phyloP scores from a whole-genome alignment of 2,329 filamentous ascomycete genomes.

The Parastagonospora nodorum region DNA sequence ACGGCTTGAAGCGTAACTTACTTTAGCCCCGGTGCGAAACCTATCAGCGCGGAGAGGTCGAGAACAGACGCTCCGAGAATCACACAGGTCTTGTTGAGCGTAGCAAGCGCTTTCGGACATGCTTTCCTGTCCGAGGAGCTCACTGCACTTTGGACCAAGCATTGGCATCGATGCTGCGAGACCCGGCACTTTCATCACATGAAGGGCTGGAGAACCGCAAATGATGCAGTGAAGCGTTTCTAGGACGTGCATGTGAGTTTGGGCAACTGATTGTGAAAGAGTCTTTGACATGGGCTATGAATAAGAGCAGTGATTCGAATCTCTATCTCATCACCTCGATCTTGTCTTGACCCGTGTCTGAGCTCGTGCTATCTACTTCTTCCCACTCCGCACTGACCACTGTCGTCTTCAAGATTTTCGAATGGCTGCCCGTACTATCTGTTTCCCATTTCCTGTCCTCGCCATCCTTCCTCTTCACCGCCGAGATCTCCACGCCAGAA shows the following conservation, averaged over 20 bases:
- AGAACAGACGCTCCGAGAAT: conserved; percentile 10
- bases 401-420: conserved; percentile 44
- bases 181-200: neutral
- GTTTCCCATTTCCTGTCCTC: conserved; percentile 39
- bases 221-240: neutral
- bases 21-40: conserved; percentile 10
- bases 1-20: conserved; percentile 7
- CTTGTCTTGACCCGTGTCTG: conserved; percentile 22
- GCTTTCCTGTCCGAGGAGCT: conserved; percentile 1
- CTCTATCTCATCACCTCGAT: conserved; percentile 24
- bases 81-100: conserved; percentile 17
- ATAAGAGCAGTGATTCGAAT: neutral
- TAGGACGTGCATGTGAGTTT: neutral
- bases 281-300: neutral
- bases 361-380: conserved; percentile 26
- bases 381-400: conserved; percentile 44
- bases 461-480: conserved; percentile 13
- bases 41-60: conserved; percentile 7
- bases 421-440: conserved; percentile 38
- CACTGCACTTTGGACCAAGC: neutral
- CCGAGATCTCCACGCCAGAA: conserved; percentile 39
- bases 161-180: neutral
- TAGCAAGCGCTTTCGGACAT: conserved; percentile 14
- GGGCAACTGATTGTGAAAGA: neutral
- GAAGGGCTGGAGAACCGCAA: neutral